Evolutionary conservation across 768 basidiomycete species (phyloP).

Genomic region (Podaxis sp.): DNA sequence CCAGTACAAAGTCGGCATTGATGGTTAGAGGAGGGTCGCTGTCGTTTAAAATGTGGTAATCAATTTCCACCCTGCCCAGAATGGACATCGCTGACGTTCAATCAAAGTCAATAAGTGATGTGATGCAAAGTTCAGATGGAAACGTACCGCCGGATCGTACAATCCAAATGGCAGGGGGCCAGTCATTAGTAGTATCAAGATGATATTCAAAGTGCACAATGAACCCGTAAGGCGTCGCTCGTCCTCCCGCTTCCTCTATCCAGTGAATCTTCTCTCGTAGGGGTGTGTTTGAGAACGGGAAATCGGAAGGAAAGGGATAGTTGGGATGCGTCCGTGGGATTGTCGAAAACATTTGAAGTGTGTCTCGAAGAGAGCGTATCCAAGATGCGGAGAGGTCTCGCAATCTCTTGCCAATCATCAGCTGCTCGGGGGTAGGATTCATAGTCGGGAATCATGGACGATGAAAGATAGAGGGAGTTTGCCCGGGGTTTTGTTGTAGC

Average conservation of each 20-base stretch:
- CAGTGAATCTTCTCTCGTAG: constrained; percentile 8
- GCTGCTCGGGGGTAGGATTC: constrained; percentile 10
- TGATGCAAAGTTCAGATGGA: background rate
- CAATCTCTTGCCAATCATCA: constrained; percentile 9
- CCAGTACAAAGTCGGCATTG: constrained; percentile 6
- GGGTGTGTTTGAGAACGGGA: constrained; percentile 4
- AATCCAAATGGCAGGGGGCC: constrained; percentile 9
- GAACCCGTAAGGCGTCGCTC: constrained; percentile 4
- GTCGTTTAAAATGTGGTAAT: constrained; percentile 1
- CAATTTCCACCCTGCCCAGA: constrained; percentile 7
- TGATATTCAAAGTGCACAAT: constrained; percentile 2
- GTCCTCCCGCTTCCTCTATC: background rate
- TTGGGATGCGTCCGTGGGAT: background rate
- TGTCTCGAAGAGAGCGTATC: constrained; percentile 5
- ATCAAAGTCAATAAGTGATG: background rate
- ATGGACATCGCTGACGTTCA: background rate
- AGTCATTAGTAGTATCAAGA: background rate
- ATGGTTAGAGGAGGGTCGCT: background rate
- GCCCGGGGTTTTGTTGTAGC: background rate
- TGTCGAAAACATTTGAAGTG: constrained; percentile 4
- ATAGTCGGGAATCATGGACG: constrained; percentile 10
- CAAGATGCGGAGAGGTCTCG: constrained; percentile 10
- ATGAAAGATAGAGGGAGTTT: background rate
- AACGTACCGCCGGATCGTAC: background rate
- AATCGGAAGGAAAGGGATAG: constrained; percentile 2